Evolutionary conservation across 2,329 filamentous ascomycete species (phyloP).

Genomic region (Gremmenia infestans): DNA sequence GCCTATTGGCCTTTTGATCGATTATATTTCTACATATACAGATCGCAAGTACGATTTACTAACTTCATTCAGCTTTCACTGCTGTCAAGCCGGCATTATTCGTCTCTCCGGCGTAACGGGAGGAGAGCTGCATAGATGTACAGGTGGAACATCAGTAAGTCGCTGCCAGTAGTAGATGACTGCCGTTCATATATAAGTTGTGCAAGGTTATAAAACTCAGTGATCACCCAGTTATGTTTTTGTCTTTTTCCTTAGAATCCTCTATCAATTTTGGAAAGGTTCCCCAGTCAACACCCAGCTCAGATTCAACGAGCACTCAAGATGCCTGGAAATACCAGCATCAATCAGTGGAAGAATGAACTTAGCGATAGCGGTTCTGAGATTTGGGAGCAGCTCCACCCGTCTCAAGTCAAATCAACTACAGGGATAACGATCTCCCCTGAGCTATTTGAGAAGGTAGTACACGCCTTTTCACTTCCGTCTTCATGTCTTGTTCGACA

Average conservation of each 20-base stretch:
- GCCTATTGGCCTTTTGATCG: too few relatives aligned
- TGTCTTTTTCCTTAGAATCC: neutral
- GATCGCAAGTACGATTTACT: neutral
- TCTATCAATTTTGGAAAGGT: neutral
- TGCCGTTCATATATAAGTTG: neutral
- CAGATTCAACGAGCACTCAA: neutral
- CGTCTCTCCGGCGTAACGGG: neutral
- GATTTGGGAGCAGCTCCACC: neutral
- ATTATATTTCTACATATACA: too few relatives aligned
- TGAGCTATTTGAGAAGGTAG: constrained; percentile 23
- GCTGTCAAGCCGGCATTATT: neutral
- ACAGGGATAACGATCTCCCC: constrained; percentile 21
- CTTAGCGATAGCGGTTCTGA: neutral
- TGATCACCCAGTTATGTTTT: neutral
- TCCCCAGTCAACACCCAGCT: too few relatives aligned
- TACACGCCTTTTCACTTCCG: neutral
- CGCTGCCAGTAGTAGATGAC: neutral
- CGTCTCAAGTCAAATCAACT: constrained; percentile 12
- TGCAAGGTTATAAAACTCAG: neutral
- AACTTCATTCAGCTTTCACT: neutral
- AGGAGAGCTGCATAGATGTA: neutral
- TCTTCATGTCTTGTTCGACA: neutral
- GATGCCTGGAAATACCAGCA: constrained; percentile 1
- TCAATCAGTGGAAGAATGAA: neutral
- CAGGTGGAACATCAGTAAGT: neutral